Conservation (phyloP, 2,329 filamentous ascomycete genomes). For the Epichloe sibirici region DNA sequence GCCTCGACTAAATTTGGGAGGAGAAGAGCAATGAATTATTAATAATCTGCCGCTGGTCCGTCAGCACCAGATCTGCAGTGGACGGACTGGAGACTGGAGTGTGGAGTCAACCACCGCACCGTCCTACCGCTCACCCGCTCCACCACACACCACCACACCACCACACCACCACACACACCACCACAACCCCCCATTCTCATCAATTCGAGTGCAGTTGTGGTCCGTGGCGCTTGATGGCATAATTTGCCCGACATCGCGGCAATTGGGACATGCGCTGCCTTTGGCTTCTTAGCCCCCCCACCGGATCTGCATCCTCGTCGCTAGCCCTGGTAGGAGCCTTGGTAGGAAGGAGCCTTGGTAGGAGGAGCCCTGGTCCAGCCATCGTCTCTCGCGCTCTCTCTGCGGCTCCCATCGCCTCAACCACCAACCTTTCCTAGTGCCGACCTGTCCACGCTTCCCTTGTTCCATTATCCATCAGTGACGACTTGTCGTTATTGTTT, state of each 20-base stretch:
- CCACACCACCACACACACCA: too few species aligned
- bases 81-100: too few species aligned
- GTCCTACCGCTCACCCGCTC: neutral
- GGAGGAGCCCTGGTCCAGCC: neutral
- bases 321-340: neutral
- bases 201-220: conserved; percentile 10
- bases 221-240: conserved; percentile 20
- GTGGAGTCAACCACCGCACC: too few species aligned
- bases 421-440: neutral
- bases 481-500: neutral
- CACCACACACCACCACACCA: neutral
- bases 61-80: too few species aligned
- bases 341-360: too few species aligned
- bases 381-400: neutral
- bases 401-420: neutral
- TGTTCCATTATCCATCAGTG: neutral
- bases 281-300: conserved; percentile 18
- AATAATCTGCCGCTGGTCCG: too few species aligned
- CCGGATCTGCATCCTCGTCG: conserved; percentile 13
- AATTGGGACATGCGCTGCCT: conserved; percentile 28
- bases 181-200: neutral
- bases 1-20: too few species aligned
- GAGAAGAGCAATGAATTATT: too few species aligned
- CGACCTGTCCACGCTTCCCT: neutral
- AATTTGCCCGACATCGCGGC: conserved; percentile 21